Base-by-base conservation (phyloP, 306 rosid genomes). In the Argentina anserina region DNA sequence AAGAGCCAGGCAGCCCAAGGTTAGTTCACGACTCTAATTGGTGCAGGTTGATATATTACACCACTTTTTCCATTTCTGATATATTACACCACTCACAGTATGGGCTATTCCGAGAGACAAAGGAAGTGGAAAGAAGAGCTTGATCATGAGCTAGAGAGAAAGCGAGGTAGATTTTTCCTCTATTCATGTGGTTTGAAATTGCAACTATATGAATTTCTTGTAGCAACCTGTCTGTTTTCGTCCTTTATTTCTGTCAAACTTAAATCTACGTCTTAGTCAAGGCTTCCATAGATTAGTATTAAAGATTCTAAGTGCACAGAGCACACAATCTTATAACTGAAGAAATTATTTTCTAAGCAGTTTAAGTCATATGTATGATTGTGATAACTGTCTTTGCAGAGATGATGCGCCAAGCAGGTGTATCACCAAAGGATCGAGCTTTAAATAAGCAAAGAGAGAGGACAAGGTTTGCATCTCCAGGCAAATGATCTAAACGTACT, bases 91-190 rank as follows among this genome's bases (percentile, higher is more conserved):
- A 39, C 67, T 72, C 64, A 75, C 87, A 90, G 97, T 73, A 74
- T 82, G 82, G 85, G 84, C 88, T 88, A 84, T 80, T 88, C 97
- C 6, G 97, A 95, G 80, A 92, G 87, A 78, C 90, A 92, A 82
- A 92, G 90, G 78, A 92, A 90, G 86, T 95, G 99, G 99, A 92
- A 95, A 79, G 99, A 92, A 85, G 99, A 95, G 84, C 99, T 95
- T 26, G 93, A 90, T 73, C 97, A 90, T 73, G 99, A 95, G 87
- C 99, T 95, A 26, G 97, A 88, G 82, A 87, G 97, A 81, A 88
- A 88, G 79, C 90, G 99, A 92, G 99, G 99, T 95, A 67, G 76
- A 72, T 69, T 17, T 45, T 73, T 83, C 28, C 18, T 39, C 41
- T 60, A 39, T 56, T 70, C 9, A 1, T 56, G 12, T 55, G 50